These are phyloP conservation scores for Suillus sp. DNA, from an alignment of 768 basidiomycete species.

Conservation along the genomic window DNA sequence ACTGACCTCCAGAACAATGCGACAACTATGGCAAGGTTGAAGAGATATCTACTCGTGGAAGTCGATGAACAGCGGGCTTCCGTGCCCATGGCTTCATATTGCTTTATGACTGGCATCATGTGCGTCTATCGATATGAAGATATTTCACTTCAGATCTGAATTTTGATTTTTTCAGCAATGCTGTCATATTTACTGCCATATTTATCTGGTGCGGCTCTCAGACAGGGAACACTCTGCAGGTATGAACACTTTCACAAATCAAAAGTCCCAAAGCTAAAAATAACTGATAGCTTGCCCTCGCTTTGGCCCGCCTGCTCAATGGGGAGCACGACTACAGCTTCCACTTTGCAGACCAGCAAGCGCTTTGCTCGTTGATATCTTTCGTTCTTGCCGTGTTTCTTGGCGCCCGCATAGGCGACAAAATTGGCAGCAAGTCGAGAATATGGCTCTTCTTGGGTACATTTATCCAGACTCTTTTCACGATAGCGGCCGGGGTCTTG, in stretches of 20 bases:
- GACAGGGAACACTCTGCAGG: conserved; percentile 71
- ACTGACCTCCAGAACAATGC: neutral
- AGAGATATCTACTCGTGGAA: conserved; percentile 12
- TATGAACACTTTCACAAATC: conserved; percentile 27
- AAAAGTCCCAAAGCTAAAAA: no score
- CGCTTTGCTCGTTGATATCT: conserved; percentile 67
- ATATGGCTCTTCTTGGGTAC: conserved; percentile 72
- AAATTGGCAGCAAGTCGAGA: conserved; percentile 65
- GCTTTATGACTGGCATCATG: conserved; percentile 77
- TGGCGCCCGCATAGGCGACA: conserved; percentile 70
- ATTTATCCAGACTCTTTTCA: conserved; percentile 68
- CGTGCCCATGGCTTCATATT: conserved; percentile 57
- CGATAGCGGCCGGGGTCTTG: conserved; percentile 67
- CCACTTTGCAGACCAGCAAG: conserved; percentile 77
- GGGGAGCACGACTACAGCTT: conserved; percentile 53
- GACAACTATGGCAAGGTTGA: conserved; percentile 9
- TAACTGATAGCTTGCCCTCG: conserved; percentile 60
- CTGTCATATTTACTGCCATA: conserved; percentile 69
- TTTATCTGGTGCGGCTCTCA: conserved; percentile 85
- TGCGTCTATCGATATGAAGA: conserved; percentile 33
- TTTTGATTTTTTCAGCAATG: conserved; percentile 45
- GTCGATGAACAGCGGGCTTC: conserved; percentile 34
- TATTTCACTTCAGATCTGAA: conserved; percentile 3
- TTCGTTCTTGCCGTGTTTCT: conserved; percentile 72
- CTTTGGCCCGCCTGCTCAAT: conserved; percentile 73